Percentiles rank a stretch among this genome's conserved stretches.
phyloP scores from a whole-genome alignment of 148 eudicot genomes.

The Dianthus caryophyllus region DNA sequence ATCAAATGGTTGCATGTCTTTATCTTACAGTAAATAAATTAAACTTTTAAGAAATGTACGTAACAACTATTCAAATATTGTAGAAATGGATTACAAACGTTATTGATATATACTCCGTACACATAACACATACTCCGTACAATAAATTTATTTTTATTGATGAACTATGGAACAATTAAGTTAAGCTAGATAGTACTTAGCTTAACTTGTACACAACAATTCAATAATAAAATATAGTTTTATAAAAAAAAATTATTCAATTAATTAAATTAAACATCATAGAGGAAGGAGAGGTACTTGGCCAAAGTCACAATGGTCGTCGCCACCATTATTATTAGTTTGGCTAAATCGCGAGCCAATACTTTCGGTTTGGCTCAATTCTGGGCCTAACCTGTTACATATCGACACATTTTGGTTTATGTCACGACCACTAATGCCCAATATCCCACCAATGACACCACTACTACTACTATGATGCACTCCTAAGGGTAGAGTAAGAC shows the following conservation, averaged over 20 bases:
- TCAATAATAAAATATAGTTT: too few relatives aligned
- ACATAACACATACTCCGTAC: too few relatives aligned
- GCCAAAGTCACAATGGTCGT: slow-evolving; percentile 24
- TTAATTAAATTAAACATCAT: slow-evolving; percentile 1
- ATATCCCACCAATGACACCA: slow-evolving; percentile 6
- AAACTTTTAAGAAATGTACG: background rate
- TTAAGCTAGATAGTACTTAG: too few relatives aligned
- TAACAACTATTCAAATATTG: background rate
- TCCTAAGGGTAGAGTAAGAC: background rate
- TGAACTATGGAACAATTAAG: background rate
- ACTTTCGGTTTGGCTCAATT: slow-evolving; percentile 2
- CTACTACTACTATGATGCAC: slow-evolving; percentile 10
- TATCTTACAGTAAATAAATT: background rate
- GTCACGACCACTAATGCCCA: slow-evolving; percentile 1
- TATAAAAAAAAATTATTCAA: background rate
- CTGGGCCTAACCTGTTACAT: slow-evolving; percentile 10
- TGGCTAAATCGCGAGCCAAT: slow-evolving; percentile 24
- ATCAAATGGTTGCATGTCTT: slow-evolving; percentile 4
- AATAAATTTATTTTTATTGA: background rate
- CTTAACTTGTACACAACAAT: too few relatives aligned
- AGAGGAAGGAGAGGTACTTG: slow-evolving; percentile 32
- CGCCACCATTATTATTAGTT: slow-evolving; percentile 15
- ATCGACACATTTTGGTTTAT: slow-evolving; percentile 9
- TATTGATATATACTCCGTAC: too few relatives aligned
- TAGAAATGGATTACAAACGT: too few relatives aligned